Base-by-base conservation (phyloP, 1,284 basidiomycete species). In the Fomitopsis palustris region DNA sequence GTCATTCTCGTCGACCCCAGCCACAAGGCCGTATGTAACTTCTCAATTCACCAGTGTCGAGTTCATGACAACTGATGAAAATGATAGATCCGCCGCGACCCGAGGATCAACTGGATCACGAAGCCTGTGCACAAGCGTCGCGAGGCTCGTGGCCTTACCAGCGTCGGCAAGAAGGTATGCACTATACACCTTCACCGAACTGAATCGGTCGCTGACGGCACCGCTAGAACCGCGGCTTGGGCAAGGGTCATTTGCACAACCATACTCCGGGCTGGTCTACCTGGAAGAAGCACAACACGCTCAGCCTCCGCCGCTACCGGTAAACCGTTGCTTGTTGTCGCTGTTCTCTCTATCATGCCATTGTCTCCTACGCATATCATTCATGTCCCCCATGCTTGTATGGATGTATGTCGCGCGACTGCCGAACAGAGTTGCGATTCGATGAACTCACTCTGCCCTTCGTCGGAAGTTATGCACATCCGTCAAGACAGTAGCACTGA, bases 81-180 rank as follows among this genome's bases (percentile, higher is more conserved):
- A 25, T 16, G 17, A 39, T 54, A 92, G 90, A 89, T 98, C 78
- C 93, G 94, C 66, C 92, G 95, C 65, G 96, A 99, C 75, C 80
- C 96, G 65, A 86, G 95, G 70, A 98, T 99, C 84, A 98, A 94
- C 90, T 98, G 96, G 96, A 99, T 99, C 80, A 83, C 84, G 74
- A 95, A 96, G 78, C 91, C 96, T 27, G 96, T 99, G 58, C 97
- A 99, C 91, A 99, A 98, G 83, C 94, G 91, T 75, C 90, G 97
- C 74, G 97, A 99, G 80, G 85, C 93, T 68, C 94, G 97, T 76
- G 97, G 97, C 69, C 94, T 99, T 69, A 99, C 97, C 72, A 88
- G 89, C 73, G 88, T 93, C 67, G 96, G 96, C 74, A 98, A 98
- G 81, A 90, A 95, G 83, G 86, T 92, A 62, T 16, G 81, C 77